Evolutionary conservation across 1,284 basidiomycete species (phyloP).

Genomic region (Apiotrichum sp.): DNA sequence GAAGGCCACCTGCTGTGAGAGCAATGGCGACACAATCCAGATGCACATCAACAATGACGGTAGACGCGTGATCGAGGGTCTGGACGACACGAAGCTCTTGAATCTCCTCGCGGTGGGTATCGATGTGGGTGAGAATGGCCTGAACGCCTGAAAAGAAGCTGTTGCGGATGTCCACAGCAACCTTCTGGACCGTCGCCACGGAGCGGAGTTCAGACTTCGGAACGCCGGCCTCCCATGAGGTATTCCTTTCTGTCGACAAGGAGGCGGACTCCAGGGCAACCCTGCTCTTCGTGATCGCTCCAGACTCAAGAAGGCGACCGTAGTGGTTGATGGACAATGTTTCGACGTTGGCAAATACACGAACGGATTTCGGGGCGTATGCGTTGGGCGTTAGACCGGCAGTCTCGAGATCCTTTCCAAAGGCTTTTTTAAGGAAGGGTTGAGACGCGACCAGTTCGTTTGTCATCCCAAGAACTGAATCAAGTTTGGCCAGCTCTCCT

Average conservation of each 20-base stretch:
- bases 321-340: slow-evolving; percentile 20
- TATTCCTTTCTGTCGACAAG: slow-evolving; percentile 3
- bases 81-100: slow-evolving; percentile 6
- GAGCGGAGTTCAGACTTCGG: slow-evolving; percentile 14
- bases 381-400: slow-evolving; percentile 4
- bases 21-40: slow-evolving; percentile 7
- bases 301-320: slow-evolving; percentile 21
- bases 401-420: slow-evolving; percentile 15
- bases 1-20: slow-evolving; percentile 21
- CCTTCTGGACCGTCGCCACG: slow-evolving; percentile 18
- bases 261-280: slow-evolving; percentile 19
- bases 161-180: slow-evolving; percentile 22
- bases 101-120: slow-evolving; percentile 6
- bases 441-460: slow-evolving; percentile 23
- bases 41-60: slow-evolving; percentile 18
- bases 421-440: slow-evolving; percentile 28
- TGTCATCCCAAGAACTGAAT: slow-evolving; percentile 23
- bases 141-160: slow-evolving; percentile 20
- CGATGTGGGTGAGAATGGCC: slow-evolving; percentile 11
- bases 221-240: slow-evolving; percentile 9
- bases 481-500: slow-evolving; percentile 17
- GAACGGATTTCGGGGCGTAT: slow-evolving; percentile 2
- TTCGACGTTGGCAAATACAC: slow-evolving; percentile 21
- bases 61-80: slow-evolving; percentile 3
- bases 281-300: slow-evolving; percentile 16